These are phyloP conservation scores for Fomitopsis pulvina DNA, from an alignment of 768 basidiomycete species.

Conservation along the genomic window DNA sequence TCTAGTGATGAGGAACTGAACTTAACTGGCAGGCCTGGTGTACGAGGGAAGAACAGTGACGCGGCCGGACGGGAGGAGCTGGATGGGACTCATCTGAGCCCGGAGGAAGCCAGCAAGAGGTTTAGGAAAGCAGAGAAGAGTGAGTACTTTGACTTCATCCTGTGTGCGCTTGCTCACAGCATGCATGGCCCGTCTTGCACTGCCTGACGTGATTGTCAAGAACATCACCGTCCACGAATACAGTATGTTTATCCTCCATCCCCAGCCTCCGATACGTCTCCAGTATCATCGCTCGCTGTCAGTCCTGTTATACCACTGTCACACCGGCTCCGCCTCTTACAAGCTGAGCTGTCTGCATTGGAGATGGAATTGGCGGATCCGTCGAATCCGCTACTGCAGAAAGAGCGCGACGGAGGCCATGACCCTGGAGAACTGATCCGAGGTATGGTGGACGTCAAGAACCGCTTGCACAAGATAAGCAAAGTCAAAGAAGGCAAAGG, in stretches of 20 bases:
- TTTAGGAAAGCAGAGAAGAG: constrained; percentile 68
- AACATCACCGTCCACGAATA: constrained; percentile 40
- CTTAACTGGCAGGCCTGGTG: constrained; percentile 31
- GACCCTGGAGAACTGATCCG: constrained; percentile 73
- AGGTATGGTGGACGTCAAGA: constrained; percentile 69
- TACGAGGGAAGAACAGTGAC: constrained; percentile 34
- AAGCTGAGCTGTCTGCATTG: constrained; percentile 71
- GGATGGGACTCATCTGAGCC: constrained; percentile 52
- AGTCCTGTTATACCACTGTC: constrained; percentile 27
- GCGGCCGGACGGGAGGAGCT: constrained; percentile 53
- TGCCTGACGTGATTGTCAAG: constrained; percentile 21
- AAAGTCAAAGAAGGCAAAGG: constrained; percentile 61
- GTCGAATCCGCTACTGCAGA: constrained; percentile 58
- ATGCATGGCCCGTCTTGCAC: neutral
- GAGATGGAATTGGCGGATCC: constrained; percentile 82
- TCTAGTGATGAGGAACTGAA: constrained; percentile 61
- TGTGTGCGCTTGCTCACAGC: neutral
- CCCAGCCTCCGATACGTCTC: constrained; percentile 38
- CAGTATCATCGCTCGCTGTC: constrained; percentile 37
- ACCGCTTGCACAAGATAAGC: constrained; percentile 60
- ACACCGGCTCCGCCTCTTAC: constrained; percentile 48
- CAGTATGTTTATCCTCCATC: constrained; percentile 70
- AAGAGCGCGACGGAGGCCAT: constrained; percentile 51
- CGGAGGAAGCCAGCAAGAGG: constrained; percentile 61
- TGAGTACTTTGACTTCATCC: constrained; percentile 4